These are phyloP conservation scores for Fraxinus quadrangulata DNA, from an alignment of 257 asterid genomes.

Conservation along the genomic window DNA sequence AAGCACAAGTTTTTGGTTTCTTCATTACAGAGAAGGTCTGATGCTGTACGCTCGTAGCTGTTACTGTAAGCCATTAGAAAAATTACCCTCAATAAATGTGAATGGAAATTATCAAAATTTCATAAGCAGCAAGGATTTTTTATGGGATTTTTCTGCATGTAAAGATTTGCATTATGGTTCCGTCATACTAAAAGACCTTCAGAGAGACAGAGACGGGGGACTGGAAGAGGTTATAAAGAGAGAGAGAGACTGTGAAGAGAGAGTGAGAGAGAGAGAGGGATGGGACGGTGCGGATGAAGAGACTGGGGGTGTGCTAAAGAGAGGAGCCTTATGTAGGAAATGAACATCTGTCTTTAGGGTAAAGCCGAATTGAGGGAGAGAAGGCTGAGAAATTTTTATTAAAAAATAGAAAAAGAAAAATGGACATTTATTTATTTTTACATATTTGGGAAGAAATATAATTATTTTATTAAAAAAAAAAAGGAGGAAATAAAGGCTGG, in stretches of 20 bases:
- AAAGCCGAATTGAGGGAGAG: constrained; percentile 44
- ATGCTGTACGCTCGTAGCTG: constrained; percentile 37
- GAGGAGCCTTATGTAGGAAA: constrained; percentile 56
- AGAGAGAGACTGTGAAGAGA: constrained; percentile 5
- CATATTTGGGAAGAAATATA: not conserved
- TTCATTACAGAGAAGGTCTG: constrained; percentile 55
- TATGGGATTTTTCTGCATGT: constrained; percentile 29
- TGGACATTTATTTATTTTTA: not conserved
- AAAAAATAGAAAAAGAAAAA: not conserved
- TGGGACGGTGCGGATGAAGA: constrained; percentile 27
- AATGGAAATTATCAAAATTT: constrained; percentile 37
- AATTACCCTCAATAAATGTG: constrained; percentile 24
- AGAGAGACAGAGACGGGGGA: constrained; percentile 11
- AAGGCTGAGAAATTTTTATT: constrained; percentile 31
- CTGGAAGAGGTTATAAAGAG: constrained; percentile 3
- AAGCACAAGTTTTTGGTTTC: constrained; percentile 42
- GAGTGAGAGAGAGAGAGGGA: constrained; percentile 25
- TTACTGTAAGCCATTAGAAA: constrained; percentile 47
- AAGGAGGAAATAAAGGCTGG: not conserved
- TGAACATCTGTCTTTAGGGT: constrained; percentile 59
- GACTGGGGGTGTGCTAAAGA: constrained; percentile 33
- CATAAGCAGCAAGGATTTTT: constrained; percentile 46
- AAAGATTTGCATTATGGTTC: constrained; percentile 31
- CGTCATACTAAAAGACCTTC: constrained; percentile 19
- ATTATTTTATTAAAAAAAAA: not conserved